Evolutionary conservation across 192 early-diverging fungal genomes (phyloP).

Genomic region (Coemansia reversa): DNA sequence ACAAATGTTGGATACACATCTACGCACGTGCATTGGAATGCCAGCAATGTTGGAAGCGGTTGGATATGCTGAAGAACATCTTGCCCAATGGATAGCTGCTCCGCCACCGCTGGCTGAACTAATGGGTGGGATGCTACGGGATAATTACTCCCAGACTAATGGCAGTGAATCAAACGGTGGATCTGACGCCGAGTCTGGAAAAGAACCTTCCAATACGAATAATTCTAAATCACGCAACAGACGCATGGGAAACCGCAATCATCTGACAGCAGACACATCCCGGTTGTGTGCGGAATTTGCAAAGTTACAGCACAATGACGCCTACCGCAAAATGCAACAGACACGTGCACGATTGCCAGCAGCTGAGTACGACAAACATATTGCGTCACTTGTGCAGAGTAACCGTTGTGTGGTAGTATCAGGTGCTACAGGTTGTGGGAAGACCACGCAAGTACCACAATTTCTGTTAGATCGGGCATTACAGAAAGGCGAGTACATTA

Average conservation of each 20-base stretch:
- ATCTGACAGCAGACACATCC: slow-evolving; percentile 1
- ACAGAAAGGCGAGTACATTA: slow-evolving; percentile 30
- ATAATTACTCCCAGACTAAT: neutral
- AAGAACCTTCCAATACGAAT: too few species aligned
- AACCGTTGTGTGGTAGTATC: slow-evolving; percentile 32
- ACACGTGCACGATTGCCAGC: slow-evolving; percentile 27
- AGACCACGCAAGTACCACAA: slow-evolving; percentile 81
- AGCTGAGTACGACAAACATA: neutral
- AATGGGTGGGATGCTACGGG: slow-evolving; percentile 29
- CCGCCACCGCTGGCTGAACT: slow-evolving; percentile 35
- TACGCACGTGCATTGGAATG: slow-evolving; percentile 17
- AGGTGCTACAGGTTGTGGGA: slow-evolving; percentile 55
- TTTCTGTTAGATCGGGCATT: slow-evolving; percentile 77
- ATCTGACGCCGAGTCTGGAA: neutral
- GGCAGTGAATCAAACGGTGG: neutral
- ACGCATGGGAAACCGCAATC: slow-evolving; percentile 10
- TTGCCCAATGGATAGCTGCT: slow-evolving; percentile 28
- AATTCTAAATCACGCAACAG: neutral
- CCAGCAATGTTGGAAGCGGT: slow-evolving; percentile 63
- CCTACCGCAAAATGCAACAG: slow-evolving; percentile 32
- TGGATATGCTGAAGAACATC: slow-evolving; percentile 56
- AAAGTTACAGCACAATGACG: neutral
- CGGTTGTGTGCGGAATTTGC: slow-evolving; percentile 21
- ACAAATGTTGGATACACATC: slow-evolving; percentile 38
- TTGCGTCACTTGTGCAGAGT: slow-evolving; percentile 9